Base-by-base conservation (phyloP, 2,329 filamentous ascomycete species). In the Chrysosporium queenslandicum region DNA sequence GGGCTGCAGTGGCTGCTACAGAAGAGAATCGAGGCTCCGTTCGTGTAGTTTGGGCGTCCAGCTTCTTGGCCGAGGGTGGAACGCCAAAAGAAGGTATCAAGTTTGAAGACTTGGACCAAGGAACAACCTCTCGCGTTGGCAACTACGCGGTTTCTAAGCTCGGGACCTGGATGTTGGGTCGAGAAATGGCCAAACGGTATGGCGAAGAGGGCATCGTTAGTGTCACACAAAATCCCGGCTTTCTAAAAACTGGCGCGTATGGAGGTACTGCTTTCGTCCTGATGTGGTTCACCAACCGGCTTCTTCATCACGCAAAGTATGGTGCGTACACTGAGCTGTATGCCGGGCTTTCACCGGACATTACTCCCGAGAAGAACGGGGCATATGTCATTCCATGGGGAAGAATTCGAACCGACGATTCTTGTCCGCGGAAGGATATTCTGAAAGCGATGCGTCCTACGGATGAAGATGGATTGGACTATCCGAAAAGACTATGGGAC, bases 361-460 rank as follows among this genome's bases (percentile, higher is more conserved):
- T 40, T 11, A 40, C 37, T 23, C 37, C 60, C 64, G 2, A 58
- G 65, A 6, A 58, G 70, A 4, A 63, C 60, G 68, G 69, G 2
- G 61, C 59, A n/a, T 70, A 66, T 52, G 58, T 78, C 23, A 64
- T 74, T 46, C 75, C 76, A 1, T 79, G 74, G 72, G 76, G 75
- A 7, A 61, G 70, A 18, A 54, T 56, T 62, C 37, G 37, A 3
- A 8, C 37, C 37, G 37, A 40, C 18, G 12, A 9, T 23, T 67
- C 27, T 59, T 67, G 53, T 53, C 50, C 41, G 52, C 62, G 16
- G 2, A 65, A 58, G 34, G 59, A 66, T 56, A 52, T 66, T 4
- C 30, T 56, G 25, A 52, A 55, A 11, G 62, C 62, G 1, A 53
- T 63, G 39, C 56, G 56, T 48, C 29, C 48, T 6, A 48, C 56